These are phyloP conservation scores for Fusarium nodosum DNA, from an alignment of 2,329 filamentous ascomycete species.

Conservation along the genomic window DNA sequence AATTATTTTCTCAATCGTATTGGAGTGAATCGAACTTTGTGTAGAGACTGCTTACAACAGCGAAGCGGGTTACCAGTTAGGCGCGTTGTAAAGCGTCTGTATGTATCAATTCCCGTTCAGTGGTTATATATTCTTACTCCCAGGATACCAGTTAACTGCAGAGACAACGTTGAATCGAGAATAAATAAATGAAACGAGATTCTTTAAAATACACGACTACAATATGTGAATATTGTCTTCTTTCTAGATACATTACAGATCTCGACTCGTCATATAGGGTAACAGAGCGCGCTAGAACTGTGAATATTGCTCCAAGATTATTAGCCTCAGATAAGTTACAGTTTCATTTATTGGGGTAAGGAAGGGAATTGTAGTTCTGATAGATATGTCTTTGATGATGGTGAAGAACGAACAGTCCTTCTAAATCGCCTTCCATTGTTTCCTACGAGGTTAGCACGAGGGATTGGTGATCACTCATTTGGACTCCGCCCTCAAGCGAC, in stretches of 20 bases:
- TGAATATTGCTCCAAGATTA: not conserved
- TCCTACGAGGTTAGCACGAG: fast-evolving
- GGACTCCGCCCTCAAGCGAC: too few species aligned
- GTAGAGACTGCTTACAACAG: too few species aligned
- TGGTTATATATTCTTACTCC: too few species aligned
- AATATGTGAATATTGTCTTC: not conserved
- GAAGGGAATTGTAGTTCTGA: not conserved
- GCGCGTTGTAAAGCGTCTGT: fast-evolving
- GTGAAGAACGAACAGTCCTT: not conserved
- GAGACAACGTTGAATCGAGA: not conserved
- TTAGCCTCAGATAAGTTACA: not conserved
- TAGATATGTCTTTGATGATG: not conserved
- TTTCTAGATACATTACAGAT: not conserved
- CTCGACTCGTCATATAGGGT: not conserved
- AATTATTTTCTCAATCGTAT: not conserved
- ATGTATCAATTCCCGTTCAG: too few species aligned
- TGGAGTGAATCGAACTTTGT: too few species aligned
- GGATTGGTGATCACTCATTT: not conserved
- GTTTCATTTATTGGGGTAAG: not conserved
- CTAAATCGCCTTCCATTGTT: not conserved
- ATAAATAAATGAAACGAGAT: too few species aligned
- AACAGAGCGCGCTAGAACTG: not conserved
- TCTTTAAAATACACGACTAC: too few species aligned
- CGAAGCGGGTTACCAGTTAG: too few species aligned
- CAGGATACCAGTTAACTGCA: not conserved